Evolutionary conservation across 2,329 filamentous ascomycete genomes (phyloP).

Genomic region (Fusarium multiceps): DNA sequence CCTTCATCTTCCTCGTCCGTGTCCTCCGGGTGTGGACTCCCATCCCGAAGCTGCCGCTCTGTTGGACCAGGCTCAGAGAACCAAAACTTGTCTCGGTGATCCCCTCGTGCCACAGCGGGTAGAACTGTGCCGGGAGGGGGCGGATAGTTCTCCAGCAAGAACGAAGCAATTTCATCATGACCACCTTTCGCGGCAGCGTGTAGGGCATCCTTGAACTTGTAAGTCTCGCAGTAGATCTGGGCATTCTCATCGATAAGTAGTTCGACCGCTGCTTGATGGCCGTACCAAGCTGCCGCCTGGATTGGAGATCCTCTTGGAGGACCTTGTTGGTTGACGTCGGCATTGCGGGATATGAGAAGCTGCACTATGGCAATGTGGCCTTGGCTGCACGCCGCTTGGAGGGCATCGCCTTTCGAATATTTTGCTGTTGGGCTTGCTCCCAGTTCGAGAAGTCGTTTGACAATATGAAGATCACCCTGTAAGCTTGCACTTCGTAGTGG

Average conservation of each 20-base stretch:
- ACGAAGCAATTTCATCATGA: background rate
- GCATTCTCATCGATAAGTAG: slow-evolving; percentile 7
- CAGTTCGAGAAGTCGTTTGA: background rate
- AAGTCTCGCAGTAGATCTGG: background rate
- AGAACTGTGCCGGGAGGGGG: background rate
- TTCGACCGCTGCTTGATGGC: background rate
- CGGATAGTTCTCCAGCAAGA: background rate
- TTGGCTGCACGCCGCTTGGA: slow-evolving; percentile 8
- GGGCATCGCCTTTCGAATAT: background rate
- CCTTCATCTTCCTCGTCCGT: too few relatives aligned
- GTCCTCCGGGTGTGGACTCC: too few relatives aligned
- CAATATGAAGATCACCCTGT: background rate
- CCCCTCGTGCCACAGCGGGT: background rate
- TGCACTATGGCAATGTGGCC: background rate
- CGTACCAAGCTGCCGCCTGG: slow-evolving; percentile 18
- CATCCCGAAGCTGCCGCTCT: too few relatives aligned
- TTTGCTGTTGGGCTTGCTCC: background rate
- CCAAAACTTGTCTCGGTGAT: too few relatives aligned
- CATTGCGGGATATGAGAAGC: background rate
- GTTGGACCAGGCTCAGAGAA: too few relatives aligned
- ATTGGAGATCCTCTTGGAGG: background rate
- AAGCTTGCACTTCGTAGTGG: slow-evolving; percentile 12
- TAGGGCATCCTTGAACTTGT: slow-evolving; percentile 8
- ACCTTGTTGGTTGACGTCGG: background rate
- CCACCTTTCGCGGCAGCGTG: slow-evolving; percentile 22